Evolutionary conservation across 768 basidiomycete species (phyloP), one percentile per base, ranked within the genome.

Genomic region (Podaxis sp.): DNA sequence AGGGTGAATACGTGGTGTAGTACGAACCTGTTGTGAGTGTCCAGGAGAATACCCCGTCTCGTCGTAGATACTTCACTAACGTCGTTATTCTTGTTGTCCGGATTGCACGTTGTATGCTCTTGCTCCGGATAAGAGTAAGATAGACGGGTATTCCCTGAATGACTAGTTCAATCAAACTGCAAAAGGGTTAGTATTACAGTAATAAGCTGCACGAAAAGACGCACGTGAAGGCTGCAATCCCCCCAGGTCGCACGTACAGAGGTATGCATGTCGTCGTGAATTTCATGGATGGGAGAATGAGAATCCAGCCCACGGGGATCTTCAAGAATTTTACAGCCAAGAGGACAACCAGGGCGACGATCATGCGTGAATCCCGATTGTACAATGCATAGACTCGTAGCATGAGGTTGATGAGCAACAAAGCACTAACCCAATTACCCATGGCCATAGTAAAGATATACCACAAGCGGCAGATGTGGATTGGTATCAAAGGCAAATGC

Each of bases 331-430:
- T 57, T 17, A 25, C 38, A 24, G 25, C 24, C 13, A 57, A 6
- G 19, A 57, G 25, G 40, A 41, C 24, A 19, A 43, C 37, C 24
- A 41, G 22, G 19, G 22, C 13, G 38, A 56, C 13, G 19, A 56
- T 25, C 24, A 56, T 25, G 8, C 40, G 40, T 43, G 41, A 7
- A 7, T 29, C 27, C 13, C 22, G 56, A 7, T 57, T 46, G n/a
- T 57, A 57, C 22, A 57, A 38, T 13, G 41, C 56, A 17, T 57
- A 57, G 27, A 46, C 56, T 46, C 41, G 37, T 19, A 57, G 56
- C 56, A 57, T 57, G 6, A 57, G 38, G 40, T 57, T 57, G 38
- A 43, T 27, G 19, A 57, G 5, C 27, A 57, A 15, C 4, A 57
- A 12, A 2, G 19, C 56, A 7, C 24, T 17, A 3, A 15, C 25